Conservation (phyloP, 2,329 filamentous ascomycete species). For the Microcyclospora pomicola region DNA sequence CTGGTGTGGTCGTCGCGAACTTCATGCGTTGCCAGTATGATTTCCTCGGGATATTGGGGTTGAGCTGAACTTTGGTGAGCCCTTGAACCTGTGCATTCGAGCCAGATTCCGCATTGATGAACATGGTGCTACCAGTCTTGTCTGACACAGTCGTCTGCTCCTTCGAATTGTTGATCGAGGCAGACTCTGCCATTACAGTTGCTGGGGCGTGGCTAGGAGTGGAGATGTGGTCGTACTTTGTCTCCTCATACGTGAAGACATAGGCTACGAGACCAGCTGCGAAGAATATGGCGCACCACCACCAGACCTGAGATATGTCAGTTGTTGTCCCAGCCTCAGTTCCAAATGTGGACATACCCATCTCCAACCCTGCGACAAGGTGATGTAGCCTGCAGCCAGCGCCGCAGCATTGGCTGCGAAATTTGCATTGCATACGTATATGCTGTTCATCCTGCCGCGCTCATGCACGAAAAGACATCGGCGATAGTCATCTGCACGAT, state of each 20-base stretch:
- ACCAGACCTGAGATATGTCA: conserved; percentile 14
- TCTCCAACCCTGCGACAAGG: conserved; percentile 32
- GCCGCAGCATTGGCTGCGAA: conserved; percentile 26
- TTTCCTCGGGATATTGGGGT: conserved; percentile 25
- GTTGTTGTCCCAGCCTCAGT: not conserved
- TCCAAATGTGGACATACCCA: conserved; percentile 28
- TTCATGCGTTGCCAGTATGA: conserved; percentile 32
- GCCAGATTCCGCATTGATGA: conserved; percentile 4
- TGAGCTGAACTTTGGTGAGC: conserved; percentile 9
- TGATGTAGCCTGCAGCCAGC: conserved; percentile 30
- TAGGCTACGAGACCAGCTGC: conserved; percentile 26
- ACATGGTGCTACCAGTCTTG: not conserved
- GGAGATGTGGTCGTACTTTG: conserved; percentile 13
- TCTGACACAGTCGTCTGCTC: conserved; percentile 1
- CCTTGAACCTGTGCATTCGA: not conserved
- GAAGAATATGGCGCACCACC: conserved; percentile 32
- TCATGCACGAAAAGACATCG: conserved; percentile 34
- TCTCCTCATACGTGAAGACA: conserved; percentile 32
- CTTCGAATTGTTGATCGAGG: conserved; percentile 3
- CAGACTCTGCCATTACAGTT: not conserved
- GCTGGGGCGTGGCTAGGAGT: not conserved
- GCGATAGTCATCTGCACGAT: conserved; percentile 39
- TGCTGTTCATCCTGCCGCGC: conserved; percentile 32
- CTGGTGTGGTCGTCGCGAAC: conserved; percentile 20
- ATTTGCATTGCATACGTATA: conserved; percentile 30